These are phyloP conservation scores for Epichloe gansuensis DNA, from an alignment of 2,329 filamentous ascomycete species.

Conservation along the genomic window DNA sequence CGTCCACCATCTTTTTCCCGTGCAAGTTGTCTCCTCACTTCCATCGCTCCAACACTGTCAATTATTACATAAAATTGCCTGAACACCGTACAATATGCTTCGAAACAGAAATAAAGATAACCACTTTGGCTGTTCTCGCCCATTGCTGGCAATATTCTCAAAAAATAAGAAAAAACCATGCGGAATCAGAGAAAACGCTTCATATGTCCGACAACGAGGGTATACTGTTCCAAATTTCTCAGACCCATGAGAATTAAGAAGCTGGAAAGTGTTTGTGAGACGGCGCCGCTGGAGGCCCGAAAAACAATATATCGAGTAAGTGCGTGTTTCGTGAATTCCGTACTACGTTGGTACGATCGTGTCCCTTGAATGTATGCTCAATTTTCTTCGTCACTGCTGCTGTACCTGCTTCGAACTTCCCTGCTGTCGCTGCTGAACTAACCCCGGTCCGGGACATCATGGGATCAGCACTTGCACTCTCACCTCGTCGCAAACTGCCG, in stretches of 20 bases:
- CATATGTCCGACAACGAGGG: not conserved
- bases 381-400: constrained; percentile 13
- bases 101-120: not conserved
- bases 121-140: not conserved
- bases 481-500: constrained; percentile 20
- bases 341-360: not conserved
- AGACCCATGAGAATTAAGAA: rapidly evolving
- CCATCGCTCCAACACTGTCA: not conserved
- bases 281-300: not conserved
- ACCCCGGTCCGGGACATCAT: constrained; percentile 14
- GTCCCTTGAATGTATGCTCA: not conserved
- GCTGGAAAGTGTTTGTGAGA: too few species aligned
- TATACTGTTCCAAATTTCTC: not conserved
- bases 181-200: not conserved
- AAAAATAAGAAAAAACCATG: not conserved
- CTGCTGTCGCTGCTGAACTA: constrained; percentile 30
- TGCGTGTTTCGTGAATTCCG: not conserved
- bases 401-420: constrained; percentile 26
- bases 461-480: constrained; percentile 19
- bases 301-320: not conserved
- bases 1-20: not conserved
- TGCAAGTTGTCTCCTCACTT: not conserved
- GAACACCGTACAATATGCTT: not conserved
- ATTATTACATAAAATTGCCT: not conserved
- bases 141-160: not conserved